Conservation (phyloP, 768 basidiomycete genomes). For the Trametopsis cervina region DNA sequence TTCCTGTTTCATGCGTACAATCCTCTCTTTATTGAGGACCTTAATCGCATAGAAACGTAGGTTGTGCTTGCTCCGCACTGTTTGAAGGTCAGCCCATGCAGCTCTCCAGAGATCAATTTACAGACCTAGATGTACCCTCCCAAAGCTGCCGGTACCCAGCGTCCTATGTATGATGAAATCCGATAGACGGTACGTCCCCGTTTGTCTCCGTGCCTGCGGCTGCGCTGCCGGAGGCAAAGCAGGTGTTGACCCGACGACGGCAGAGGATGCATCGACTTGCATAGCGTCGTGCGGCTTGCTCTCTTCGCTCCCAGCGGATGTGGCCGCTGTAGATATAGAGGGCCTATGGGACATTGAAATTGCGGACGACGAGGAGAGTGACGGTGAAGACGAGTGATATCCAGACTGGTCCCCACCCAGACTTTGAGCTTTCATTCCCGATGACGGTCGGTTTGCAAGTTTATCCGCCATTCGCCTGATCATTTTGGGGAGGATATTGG, state of each 20-base stretch:
- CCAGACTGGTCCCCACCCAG: neutral
- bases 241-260: neutral
- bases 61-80: conserved; percentile 89
- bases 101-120: neutral
- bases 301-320: conserved; percentile 23
- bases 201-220: conserved; percentile 38
- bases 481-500: too few species aligned
- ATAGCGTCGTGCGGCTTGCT: conserved; percentile 3
- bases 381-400: neutral
- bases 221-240: conserved; percentile 21
- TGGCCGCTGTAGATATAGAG: neutral
- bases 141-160: conserved; percentile 93
- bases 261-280: conserved; percentile 7
- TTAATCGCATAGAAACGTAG: conserved; percentile 96
- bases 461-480: neutral
- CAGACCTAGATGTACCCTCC: conserved; percentile 86
- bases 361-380: too few species aligned
- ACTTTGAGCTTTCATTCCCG: neutral
- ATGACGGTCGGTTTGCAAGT: neutral
- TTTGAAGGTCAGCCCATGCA: too few species aligned
- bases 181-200: conserved; percentile 60
- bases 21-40: conserved; percentile 88
- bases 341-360: neutral
- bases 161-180: conserved; percentile 82
- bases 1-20: conserved; percentile 89